Conservation (phyloP, 371 early-diverging fungal genomes). For the Mucor irregularis region DNA sequence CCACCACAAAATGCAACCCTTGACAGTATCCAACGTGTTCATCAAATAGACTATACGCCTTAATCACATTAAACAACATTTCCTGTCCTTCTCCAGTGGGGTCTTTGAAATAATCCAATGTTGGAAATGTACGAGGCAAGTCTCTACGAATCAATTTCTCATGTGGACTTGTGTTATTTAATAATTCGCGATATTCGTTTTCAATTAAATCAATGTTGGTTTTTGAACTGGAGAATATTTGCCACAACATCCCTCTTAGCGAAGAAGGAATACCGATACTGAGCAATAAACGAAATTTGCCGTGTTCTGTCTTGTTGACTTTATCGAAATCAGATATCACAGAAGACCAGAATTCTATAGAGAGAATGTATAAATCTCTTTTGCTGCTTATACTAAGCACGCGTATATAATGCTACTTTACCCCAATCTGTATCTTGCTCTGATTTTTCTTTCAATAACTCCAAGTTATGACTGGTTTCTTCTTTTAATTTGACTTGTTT, state of each 20-base stretch:
- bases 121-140: slow-evolving; percentile 88
- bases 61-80: slow-evolving; percentile 79
- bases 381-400: no score
- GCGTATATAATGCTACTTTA: slow-evolving; percentile 12
- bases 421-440: slow-evolving; percentile 41
- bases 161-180: slow-evolving; percentile 74
- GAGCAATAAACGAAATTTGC: slow-evolving; percentile 30
- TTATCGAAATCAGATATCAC: slow-evolving; percentile 33
- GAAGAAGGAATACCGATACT: slow-evolving; percentile 76
- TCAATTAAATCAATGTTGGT: slow-evolving; percentile 70
- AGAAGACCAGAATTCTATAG: slow-evolving; percentile 43
- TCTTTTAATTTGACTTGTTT: slow-evolving; percentile 35
- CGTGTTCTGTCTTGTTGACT: slow-evolving; percentile 19
- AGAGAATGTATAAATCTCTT: not conserved
- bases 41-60: slow-evolving; percentile 91
- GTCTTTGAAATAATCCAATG: slow-evolving; percentile 74
- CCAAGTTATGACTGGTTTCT: slow-evolving; percentile 26
- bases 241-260: slow-evolving; percentile 89
- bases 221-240: slow-evolving; percentile 67
- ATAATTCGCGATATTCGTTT: slow-evolving; percentile 73
- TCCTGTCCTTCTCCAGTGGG: slow-evolving; percentile 81
- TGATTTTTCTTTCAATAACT: slow-evolving; percentile 16
- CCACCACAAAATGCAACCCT: slow-evolving; percentile 90
- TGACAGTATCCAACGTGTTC: slow-evolving; percentile 95
- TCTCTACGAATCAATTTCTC: slow-evolving; percentile 89